These are phyloP conservation scores for Chionographis japonica DNA, from an alignment of 106 monocot species.

Conservation along the genomic window DNA sequence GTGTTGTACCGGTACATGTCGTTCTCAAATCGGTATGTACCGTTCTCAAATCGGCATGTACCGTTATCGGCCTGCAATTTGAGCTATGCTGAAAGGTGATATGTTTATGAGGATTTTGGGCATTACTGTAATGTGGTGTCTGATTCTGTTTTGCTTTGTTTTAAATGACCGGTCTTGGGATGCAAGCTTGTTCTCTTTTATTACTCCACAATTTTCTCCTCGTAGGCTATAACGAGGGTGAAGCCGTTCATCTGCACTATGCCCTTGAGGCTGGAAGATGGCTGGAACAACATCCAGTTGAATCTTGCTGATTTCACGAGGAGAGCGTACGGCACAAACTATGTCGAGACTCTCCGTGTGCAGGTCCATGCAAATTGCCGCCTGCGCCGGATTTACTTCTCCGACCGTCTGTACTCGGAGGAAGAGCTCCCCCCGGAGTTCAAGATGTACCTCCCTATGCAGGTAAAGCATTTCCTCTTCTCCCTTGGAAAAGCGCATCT, in stretches of 20 bases:
- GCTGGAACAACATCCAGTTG: slow-evolving; percentile 95
- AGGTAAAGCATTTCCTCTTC: slow-evolving; percentile 25
- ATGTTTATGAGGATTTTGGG: too few relatives aligned
- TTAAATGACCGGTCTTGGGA: too few relatives aligned
- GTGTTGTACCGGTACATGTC: too few relatives aligned
- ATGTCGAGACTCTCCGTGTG: slow-evolving; percentile 89
- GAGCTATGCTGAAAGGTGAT: too few relatives aligned
- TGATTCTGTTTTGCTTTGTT: too few relatives aligned
- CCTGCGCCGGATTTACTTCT: slow-evolving; percentile 90
- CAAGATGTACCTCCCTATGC: slow-evolving; percentile 92
- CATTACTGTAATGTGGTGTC: too few relatives aligned
- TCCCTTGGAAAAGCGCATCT: too few relatives aligned
- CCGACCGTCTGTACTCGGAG: slow-evolving; percentile 90
- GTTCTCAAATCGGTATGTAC: too few relatives aligned
- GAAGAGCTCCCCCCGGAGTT: slow-evolving; percentile 98
- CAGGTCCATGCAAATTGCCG: slow-evolving; percentile 98
- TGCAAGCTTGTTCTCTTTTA: too few relatives aligned
- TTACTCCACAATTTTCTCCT: not conserved
- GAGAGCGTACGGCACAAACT: slow-evolving; percentile 96
- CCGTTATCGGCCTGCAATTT: too few relatives aligned
- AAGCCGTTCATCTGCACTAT: slow-evolving; percentile 98
- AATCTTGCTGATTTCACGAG: slow-evolving; percentile 88
- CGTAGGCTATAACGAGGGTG: slow-evolving; percentile 80
- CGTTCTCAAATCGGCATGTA: too few relatives aligned
- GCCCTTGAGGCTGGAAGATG: slow-evolving; percentile 83